These are phyloP conservation scores for Marasmius tenuissimus DNA, from an alignment of 1,284 basidiomycete genomes.

Conservation along the genomic window DNA sequence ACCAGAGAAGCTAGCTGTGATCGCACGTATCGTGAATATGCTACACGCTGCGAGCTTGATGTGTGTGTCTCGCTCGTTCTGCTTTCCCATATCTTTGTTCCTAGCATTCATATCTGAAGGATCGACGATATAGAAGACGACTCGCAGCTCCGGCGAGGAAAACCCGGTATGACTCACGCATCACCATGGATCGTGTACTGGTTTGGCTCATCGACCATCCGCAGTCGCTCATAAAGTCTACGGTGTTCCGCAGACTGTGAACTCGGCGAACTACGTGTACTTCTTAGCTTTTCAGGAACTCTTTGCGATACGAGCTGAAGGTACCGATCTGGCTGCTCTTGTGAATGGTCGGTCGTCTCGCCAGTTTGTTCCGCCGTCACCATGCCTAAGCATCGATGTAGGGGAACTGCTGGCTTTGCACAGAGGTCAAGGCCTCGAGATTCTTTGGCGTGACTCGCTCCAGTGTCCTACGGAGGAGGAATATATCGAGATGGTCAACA, in stretches of 20 bases:
- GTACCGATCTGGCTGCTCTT: slow-evolving; percentile 59
- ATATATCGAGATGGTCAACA: slow-evolving; percentile 95
- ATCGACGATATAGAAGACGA: slow-evolving; percentile 99
- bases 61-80: slow-evolving; percentile 43
- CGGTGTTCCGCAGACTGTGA: slow-evolving; percentile 95
- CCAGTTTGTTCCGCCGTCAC: too few species aligned
- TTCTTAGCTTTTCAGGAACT: slow-evolving; percentile 86
- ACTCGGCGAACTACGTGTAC: slow-evolving; percentile 96
- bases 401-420: slow-evolving; percentile 90
- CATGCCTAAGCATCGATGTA: slow-evolving; percentile 17
- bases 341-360: slow-evolving; percentile 52
- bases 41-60: slow-evolving; percentile 93
- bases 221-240: slow-evolving; percentile 93
- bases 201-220: too few species aligned
- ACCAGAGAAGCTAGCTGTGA: slow-evolving; percentile 65
- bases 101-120: slow-evolving; percentile 36
- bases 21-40: slow-evolving; percentile 87
- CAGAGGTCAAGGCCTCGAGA: slow-evolving; percentile 93
- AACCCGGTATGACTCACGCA: slow-evolving; percentile 57
- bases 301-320: slow-evolving; percentile 53
- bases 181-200: too few species aligned
- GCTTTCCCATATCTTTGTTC: slow-evolving; percentile 8
- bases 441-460: slow-evolving; percentile 92
- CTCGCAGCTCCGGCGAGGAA: slow-evolving; percentile 85
- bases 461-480: slow-evolving; percentile 94